These are phyloP conservation scores for Candida suzukii DNA, from an alignment of 805 yeast genomes.

Conservation along the genomic window DNA sequence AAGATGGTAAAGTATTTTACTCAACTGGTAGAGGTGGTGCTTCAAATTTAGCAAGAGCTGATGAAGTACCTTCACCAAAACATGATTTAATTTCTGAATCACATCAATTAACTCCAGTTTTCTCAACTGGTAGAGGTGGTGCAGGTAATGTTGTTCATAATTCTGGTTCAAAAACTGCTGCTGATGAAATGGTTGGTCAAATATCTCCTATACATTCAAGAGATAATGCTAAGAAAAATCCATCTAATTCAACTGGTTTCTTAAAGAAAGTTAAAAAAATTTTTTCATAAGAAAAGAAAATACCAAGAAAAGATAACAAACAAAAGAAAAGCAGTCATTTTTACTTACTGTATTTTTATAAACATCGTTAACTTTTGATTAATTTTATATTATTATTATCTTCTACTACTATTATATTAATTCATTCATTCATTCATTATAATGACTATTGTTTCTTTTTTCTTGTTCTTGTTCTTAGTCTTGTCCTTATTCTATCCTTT, in stretches of 20 bases:
- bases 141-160: slow-evolving; percentile 44
- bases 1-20: slow-evolving; percentile 28
- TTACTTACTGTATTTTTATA: too few relatives aligned
- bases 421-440: too few relatives aligned
- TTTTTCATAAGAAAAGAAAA: slow-evolving; percentile 7
- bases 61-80: slow-evolving; percentile 36
- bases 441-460: too few relatives aligned
- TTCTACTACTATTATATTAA: too few relatives aligned
- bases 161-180: slow-evolving; percentile 18
- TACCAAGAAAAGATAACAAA: too few relatives aligned
- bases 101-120: slow-evolving; percentile 30
- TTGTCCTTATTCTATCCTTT: background rate
- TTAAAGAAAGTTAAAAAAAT: slow-evolving; percentile 13
- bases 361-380: too few relatives aligned
- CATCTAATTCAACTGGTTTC: slow-evolving; percentile 4
- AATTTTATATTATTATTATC: too few relatives aligned
- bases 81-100: slow-evolving; percentile 31
- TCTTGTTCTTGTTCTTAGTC: background rate
- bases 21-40: slow-evolving; percentile 58
- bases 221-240: slow-evolving; percentile 1
- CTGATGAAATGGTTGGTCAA: slow-evolving; percentile 38
- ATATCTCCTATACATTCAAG: slow-evolving; percentile 24
- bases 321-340: too few relatives aligned
- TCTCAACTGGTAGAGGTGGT: slow-evolving; percentile 53
- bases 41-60: slow-evolving; percentile 38